Evolutionary conservation across 768 basidiomycete genomes (phyloP).

Genomic region (Trametes cubensis): DNA sequence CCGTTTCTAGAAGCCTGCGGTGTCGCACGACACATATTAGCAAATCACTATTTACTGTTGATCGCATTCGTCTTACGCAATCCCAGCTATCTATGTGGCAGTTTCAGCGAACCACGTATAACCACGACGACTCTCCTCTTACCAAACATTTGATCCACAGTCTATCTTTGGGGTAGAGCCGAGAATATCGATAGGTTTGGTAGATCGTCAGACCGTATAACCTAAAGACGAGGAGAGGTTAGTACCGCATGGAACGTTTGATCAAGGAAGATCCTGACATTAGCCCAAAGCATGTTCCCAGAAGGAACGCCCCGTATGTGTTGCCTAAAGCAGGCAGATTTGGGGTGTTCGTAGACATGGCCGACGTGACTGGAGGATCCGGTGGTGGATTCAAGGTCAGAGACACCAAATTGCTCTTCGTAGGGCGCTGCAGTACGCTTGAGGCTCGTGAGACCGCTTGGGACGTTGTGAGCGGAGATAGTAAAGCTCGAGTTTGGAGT

Average conservation of each 20-base stretch:
- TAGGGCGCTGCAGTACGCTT: no score
- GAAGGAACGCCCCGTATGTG: no score
- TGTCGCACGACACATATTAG: not conserved
- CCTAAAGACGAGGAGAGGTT: not conserved
- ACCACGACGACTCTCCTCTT: not conserved
- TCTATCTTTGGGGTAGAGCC: not conserved
- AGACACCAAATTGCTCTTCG: no score
- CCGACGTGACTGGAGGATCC: no score
- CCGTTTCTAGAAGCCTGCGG: not conserved
- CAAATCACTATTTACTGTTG: no score
- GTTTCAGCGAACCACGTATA: not conserved
- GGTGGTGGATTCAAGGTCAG: no score
- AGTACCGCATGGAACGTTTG: not conserved
- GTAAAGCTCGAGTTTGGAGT: no score
- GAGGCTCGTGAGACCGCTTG: no score
- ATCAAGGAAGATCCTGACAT: not conserved
- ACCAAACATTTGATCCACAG: not conserved
- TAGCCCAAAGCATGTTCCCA: not conserved
- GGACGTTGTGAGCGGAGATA: no score
- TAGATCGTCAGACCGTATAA: not conserved
- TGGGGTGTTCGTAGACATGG: no score
- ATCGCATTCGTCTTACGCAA: not conserved
- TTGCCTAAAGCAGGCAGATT: no score
- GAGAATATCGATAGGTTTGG: not conserved
- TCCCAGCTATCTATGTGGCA: not conserved